phyloP scores from a whole-genome alignment of 352 stramenopile species.

The Lagenidium sp. region DNA sequence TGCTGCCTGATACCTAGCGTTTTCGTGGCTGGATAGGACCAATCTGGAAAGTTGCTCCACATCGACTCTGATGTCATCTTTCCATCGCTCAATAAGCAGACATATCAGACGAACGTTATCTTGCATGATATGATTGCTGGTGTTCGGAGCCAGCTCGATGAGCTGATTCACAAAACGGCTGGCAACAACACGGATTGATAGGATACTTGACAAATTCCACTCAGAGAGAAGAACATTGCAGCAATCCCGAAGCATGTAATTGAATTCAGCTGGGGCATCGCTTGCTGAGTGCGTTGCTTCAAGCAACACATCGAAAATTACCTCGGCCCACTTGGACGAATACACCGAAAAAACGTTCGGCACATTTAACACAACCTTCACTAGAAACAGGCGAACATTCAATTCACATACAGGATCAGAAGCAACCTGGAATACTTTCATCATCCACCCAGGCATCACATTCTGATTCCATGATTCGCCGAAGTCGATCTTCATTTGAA shows the following conservation, averaged over 20 bases:
- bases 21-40: conserved; percentile 27
- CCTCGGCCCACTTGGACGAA: conserved; percentile 32
- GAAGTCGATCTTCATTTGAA: conserved; percentile 75
- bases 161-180: conserved; percentile 51
- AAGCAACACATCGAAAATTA: conserved; percentile 43
- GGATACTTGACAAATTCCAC: conserved; percentile 31
- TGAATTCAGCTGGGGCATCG: conserved; percentile 32
- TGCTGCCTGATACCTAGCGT: conserved; percentile 24
- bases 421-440: conserved; percentile 52
- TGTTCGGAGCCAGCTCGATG: conserved; percentile 44
- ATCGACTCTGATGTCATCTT: conserved; percentile 30
- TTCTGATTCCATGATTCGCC: conserved; percentile 30
- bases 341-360: conserved; percentile 48
- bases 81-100: conserved; percentile 49
- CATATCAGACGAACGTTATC: conserved; percentile 57
- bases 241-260: conserved; percentile 71
- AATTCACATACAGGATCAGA: conserved; percentile 24
- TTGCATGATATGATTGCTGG: conserved; percentile 39
- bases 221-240: conserved; percentile 43
- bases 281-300: conserved; percentile 25
- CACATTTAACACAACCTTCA: conserved; percentile 63
- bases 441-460: conserved; percentile 76
- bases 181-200: conserved; percentile 7
- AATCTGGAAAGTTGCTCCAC: conserved; percentile 23
- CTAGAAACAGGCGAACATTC: conserved; percentile 62